These are phyloP conservation scores for Heterobasidion occidentale DNA, from an alignment of 1,284 basidiomycete genomes.

Conservation along the genomic window DNA sequence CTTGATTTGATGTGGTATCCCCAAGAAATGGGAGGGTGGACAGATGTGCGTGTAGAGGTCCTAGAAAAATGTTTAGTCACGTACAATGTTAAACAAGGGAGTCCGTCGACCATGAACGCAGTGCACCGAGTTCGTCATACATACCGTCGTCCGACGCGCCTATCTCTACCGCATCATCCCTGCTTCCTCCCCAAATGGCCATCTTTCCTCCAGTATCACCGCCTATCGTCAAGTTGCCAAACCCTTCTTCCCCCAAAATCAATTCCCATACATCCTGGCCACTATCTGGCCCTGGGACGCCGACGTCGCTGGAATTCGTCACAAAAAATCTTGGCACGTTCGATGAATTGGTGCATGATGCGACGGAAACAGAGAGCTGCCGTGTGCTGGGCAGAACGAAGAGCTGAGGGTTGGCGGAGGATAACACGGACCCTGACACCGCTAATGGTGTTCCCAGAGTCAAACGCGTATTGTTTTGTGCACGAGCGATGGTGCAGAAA, in stretches of 20 bases:
- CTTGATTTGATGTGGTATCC: slow-evolving; percentile 71
- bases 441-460: slow-evolving; percentile 5
- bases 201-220: slow-evolving; percentile 38
- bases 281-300: slow-evolving; percentile 32
- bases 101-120: too few relatives aligned
- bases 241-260: slow-evolving; percentile 36
- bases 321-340: slow-evolving; percentile 43
- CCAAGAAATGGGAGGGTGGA: slow-evolving; percentile 51
- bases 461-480: not conserved
- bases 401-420: slow-evolving; percentile 6
- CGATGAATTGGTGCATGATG: slow-evolving; percentile 38
- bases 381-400: slow-evolving; percentile 24
- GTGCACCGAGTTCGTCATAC: slow-evolving; percentile 7
- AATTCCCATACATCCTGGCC: slow-evolving; percentile 45
- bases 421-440: slow-evolving; percentile 7
- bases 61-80: slow-evolving; percentile 13
- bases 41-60: slow-evolving; percentile 39
- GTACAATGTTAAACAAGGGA: too few relatives aligned
- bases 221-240: slow-evolving; percentile 46
- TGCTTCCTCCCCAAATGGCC: slow-evolving; percentile 33
- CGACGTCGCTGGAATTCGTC: slow-evolving; percentile 39
- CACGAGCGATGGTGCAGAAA: not conserved
- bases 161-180: slow-evolving; percentile 42
- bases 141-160: slow-evolving; percentile 47
- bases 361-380: slow-evolving; percentile 47